Percentiles rank a stretch among this genome's conserved stretches.
phyloP scores from a whole-genome alignment of 768 basidiomycete genomes.

The Gymnopilus junonius region DNA sequence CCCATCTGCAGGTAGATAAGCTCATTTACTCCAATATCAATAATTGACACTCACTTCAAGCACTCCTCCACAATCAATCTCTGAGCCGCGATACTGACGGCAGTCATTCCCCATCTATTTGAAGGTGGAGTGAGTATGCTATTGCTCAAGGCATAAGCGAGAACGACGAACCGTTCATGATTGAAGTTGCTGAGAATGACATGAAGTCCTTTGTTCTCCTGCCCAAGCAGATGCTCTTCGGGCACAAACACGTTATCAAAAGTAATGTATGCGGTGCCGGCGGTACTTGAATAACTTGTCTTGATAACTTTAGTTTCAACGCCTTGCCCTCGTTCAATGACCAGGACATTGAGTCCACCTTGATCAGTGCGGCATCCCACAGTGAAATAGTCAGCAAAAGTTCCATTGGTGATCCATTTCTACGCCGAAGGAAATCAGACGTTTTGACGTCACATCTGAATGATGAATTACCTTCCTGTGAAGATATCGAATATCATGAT shows the following conservation, averaged over 20 bases:
- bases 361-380: conserved; percentile 63
- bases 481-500: neutral
- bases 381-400: conserved; percentile 72
- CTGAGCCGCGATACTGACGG: conserved; percentile 56
- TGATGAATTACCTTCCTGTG: conserved; percentile 54
- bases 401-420: conserved; percentile 86
- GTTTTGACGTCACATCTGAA: neutral
- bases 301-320: conserved; percentile 84
- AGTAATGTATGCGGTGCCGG: conserved; percentile 85
- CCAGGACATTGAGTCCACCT: conserved; percentile 31
- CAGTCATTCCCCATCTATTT: conserved; percentile 69
- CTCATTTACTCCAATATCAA: neutral
- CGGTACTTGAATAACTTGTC: conserved; percentile 76
- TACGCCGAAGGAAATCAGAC: conserved; percentile 9
- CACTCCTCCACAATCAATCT: conserved; percentile 76
- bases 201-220: conserved; percentile 47
- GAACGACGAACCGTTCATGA: conserved; percentile 73
- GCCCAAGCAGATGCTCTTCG: conserved; percentile 78
- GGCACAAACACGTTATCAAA: conserved; percentile 89
- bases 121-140: conserved; percentile 21
- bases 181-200: conserved; percentile 76
- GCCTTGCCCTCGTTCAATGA: conserved; percentile 41
- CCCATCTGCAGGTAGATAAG: conserved; percentile 50
- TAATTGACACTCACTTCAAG: conserved; percentile 50
- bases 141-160: neutral